Evolutionary conservation across 169 alveolate genomes (phyloP), one percentile per base, ranked within the genome.

Genomic region (Eimeria zaria): DNA sequence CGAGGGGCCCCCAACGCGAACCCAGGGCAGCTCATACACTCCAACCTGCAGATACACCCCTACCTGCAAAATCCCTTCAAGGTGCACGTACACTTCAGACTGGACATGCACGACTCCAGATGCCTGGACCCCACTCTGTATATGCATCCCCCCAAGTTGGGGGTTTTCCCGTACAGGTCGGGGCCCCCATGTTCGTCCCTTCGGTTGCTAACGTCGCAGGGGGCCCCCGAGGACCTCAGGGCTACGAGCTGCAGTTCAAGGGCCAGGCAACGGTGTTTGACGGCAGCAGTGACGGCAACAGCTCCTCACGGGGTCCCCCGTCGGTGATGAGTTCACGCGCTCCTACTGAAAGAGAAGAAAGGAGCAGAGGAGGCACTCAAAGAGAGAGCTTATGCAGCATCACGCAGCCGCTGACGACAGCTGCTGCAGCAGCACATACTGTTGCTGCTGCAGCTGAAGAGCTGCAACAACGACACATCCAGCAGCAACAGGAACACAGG

Each of bases 171-270:
- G 91, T 53, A 12, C 91, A n/a, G 12, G 7, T 84, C 46, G 30
- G 89, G 60, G 41, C 64, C 69, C 91, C 91, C 48, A 55, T 53
- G 41, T n/a, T 41, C 36, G 16, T 53, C 30, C 74, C 91, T 60
- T 22, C 91, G 36, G 30, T 27, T 46, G 89, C 55, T 6, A 39
- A 76, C 14, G 78, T 0, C 27, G 41, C 55, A 22, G 78, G 91
- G 48, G 91, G 30, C 30, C 39, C 78, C 91, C 2, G 7, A 58
- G 36, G 44, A 24, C 74, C 91, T 76, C 22, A 8, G 20, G 27
- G 20, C 33, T 84, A 60, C 58, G 51, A 41, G 48, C 51, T 84
- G 76, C 91, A 60, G 69, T 30, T 84, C 48, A 55, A 84, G 91
- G 91, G 91, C 36, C 62, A 48, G 55, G 91, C 74, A 27, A 39